Base-by-base conservation (phyloP, 75 land plant genomes). In the Larix kaempferi region DNA sequence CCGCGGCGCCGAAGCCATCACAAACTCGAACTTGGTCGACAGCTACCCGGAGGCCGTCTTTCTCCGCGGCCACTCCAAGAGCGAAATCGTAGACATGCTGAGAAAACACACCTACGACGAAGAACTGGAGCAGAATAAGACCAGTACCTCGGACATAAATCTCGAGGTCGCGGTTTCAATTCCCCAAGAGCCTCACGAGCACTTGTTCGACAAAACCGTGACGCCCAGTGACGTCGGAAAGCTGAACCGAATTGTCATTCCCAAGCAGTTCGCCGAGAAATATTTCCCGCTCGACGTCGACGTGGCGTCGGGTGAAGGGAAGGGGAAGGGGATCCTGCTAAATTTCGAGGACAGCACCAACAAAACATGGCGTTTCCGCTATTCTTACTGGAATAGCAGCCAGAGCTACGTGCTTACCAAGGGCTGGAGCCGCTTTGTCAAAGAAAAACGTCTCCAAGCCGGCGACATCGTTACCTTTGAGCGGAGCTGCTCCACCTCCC, bases 381-480 rank as follows among this genome's bases (percentile, higher is more conserved):
- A 92, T 77, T 92, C 91, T 8, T 92, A 90, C 75, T 92, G 94
- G 94, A 91, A 81, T 35, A 92, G 94, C 64, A 88, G 93, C 86
- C 94, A 91, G 62, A 91, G 93, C 75, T 92, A 77, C 76, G 94
- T 90, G 62, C 86, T 92, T 64, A 88, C 94, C 0, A 90, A 84
- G 73, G 95, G 95, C 4, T 93, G 95, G 94, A 91, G 82, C 77
- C 71, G 86, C 16, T 93, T 89, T 73, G 94, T 93, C 57, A 93
- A 89, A 83, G 94, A 87, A 35, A 93, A 87, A 77, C 73, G 75
- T 3, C 76, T 93, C 37, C 84, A 79, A 54, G 91, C 87, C 5
- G 88, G 85, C 1, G 95, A 93, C 74, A 74, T 79, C 12, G 81
- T 93, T 12, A 83, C 80, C 12, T 91, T 93, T 63, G 88, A 88